phyloP scores from a whole-genome alignment of 148 eudicot species.

The Amaranthus palmeri region DNA sequence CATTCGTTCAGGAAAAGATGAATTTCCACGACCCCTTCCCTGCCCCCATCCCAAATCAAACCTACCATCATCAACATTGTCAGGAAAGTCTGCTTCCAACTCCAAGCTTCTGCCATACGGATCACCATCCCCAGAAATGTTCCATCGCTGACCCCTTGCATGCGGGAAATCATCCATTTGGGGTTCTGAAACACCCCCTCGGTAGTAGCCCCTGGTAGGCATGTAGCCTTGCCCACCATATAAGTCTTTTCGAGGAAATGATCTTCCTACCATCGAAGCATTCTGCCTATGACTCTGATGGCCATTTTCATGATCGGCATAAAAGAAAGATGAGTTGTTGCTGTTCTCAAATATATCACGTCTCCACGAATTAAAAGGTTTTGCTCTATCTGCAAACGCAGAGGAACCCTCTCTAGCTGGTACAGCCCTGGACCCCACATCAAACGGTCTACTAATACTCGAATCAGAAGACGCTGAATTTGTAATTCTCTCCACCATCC shows the following conservation, averaged over 20 bases:
- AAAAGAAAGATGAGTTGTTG: conserved; percentile 41
- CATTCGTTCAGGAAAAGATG: conserved; percentile 51
- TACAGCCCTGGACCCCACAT: conserved; percentile 39
- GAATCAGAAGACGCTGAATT: conserved; percentile 65
- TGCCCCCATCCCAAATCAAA: conserved; percentile 68
- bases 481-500: conserved; percentile 82
- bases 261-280: conserved; percentile 51
- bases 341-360: conserved; percentile 61
- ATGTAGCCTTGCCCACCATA: conserved; percentile 56
- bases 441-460: conserved; percentile 44
- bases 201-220: conserved; percentile 43
- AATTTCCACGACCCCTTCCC: conserved; percentile 41
- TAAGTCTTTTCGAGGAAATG: conserved; percentile 54
- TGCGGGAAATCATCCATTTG: conserved; percentile 47
- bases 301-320: conserved; percentile 52
- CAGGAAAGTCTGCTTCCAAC: conserved; percentile 56
- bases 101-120: conserved; percentile 41
- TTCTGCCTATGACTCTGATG: conserved; percentile 56
- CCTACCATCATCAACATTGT: conserved; percentile 41
- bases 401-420: conserved; percentile 52
- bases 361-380: conserved; percentile 64
- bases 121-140: conserved; percentile 46
- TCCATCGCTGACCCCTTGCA: conserved; percentile 61
- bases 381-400: conserved; percentile 56
- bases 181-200: conserved; percentile 51